A percentile compares a stretch with the other conserved stretches of the same genome.
Conservation (phyloP, 495 filamentous ascomycete genomes). For the Amorphotheca resinae region DNA sequence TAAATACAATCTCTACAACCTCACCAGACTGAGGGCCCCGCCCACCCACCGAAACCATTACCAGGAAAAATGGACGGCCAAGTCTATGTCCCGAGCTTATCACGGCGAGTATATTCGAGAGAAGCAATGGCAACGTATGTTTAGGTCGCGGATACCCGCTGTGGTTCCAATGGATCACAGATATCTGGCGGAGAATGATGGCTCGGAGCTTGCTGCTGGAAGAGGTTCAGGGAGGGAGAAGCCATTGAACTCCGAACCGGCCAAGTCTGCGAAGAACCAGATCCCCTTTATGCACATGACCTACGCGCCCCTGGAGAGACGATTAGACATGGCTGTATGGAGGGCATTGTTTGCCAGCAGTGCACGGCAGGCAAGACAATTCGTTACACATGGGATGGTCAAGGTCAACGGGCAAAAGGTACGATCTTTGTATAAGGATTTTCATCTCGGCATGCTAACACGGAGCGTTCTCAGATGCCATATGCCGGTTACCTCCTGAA, state of each 20-base stretch:
- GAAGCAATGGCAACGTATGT: conserved; percentile 85
- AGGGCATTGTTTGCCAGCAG: conserved; percentile 89
- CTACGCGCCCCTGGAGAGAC: conserved; percentile 78
- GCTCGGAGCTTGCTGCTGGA: conserved; percentile 66
- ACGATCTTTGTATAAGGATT: conserved; percentile 13
- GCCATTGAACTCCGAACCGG: background rate
- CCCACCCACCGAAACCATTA: conserved; percentile 54
- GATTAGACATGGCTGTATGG: conserved; percentile 85
- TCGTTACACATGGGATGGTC: conserved; percentile 83
- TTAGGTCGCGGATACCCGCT: conserved; percentile 59
- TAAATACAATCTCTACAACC: conserved; percentile 92
- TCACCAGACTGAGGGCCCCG: conserved; percentile 36
- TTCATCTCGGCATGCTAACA: background rate
- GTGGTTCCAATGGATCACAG: conserved; percentile 73
- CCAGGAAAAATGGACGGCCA: conserved; percentile 95
- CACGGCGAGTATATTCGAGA: conserved; percentile 91
- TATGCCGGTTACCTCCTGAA: conserved; percentile 92
- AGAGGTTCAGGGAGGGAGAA: conserved; percentile 58
- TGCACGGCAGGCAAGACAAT: conserved; percentile 85
- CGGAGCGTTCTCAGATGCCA: conserved; percentile 49
- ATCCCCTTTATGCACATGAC: conserved; percentile 83
- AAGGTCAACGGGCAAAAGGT: conserved; percentile 96
- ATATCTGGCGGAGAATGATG: conserved; percentile 66
- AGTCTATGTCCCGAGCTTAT: conserved; percentile 69
- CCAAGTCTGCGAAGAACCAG: background rate